A percentile compares a stretch with the other conserved stretches of the same genome.
Evolutionary conservation across 148 eudicot species (phyloP).

Genomic region (Vaccinium corymbosum): DNA sequence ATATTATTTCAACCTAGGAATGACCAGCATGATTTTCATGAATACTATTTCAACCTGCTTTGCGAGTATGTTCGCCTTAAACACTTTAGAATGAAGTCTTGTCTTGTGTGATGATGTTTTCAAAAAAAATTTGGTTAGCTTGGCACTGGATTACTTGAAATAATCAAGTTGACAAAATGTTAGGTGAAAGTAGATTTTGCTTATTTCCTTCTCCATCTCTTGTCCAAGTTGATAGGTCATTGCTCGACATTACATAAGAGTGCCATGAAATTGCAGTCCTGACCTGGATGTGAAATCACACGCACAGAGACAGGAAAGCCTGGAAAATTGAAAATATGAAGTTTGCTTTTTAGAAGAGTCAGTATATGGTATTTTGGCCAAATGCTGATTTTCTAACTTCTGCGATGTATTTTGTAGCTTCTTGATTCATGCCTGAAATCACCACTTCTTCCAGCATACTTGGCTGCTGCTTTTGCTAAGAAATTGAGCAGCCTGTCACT

Average conservation of each 20-base stretch:
- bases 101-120: background rate
- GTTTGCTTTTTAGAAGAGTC: background rate
- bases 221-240: background rate
- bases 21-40: no score
- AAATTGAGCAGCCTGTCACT: conserved; percentile 89
- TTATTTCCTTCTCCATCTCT: background rate
- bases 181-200: background rate
- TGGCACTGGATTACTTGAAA: background rate
- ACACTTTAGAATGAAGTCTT: background rate
- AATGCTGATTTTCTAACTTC: conserved; percentile 5
- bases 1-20: background rate
- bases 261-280: background rate
- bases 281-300: background rate
- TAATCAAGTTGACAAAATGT: conserved; percentile 1
- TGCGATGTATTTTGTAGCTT: conserved; percentile 45
- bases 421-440: conserved; percentile 92
- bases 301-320: background rate
- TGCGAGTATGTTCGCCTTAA: background rate
- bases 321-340: background rate
- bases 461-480: conserved; percentile 92
- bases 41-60: background rate
- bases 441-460: conserved; percentile 85
- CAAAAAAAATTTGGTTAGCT: background rate
- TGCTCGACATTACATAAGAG: background rate
- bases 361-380: background rate